Base-by-base conservation (phyloP, 176 grass and related monocot genomes). In the Paspalum vaginatum region DNA sequence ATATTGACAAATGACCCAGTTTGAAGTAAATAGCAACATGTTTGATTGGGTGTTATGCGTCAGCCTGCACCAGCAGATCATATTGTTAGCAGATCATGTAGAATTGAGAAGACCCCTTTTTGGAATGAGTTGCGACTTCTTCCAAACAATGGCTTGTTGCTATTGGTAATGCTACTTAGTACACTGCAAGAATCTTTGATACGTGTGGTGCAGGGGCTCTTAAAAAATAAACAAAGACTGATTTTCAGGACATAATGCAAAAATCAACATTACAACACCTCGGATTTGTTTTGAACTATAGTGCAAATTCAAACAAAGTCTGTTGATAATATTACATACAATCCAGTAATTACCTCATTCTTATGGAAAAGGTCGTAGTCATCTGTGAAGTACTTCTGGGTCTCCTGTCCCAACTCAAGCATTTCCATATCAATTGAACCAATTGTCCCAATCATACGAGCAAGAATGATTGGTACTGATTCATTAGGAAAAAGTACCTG, bases 401-500 rank as follows among this genome's bases (percentile, higher is more conserved):
- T 93, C 68, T 98, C 90, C 44, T 93, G 86, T 69, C 96, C 92
- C 45, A 78, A 20, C 16, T 70, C 79, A 93, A 98, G 96, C 92
- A 98, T 95, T 77, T 98, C 88, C 72, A 61, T 89, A 78, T 98
- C 90, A 89, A 98, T 95, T 59, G 86, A 86, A 83, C 88, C 92
- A 81, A 98, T 81, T 83, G 83, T 98, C 64, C 96, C 96, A 8
- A 98, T 93, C 69, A 98, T 93, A n/a, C 90, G 88, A 68, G 92
- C 96, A 87, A 98, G 96, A 85, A 98, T 98, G 58, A 91, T 89
- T 53, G 83, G 65, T 51, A 95, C 84, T 37, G 96, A 91, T 74
- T 91, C 90, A 88, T 98, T 95, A 72, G 96, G 90, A 91, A 98
- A 98, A 47, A 98, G 83, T 65, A 98, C 92, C 96, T 98, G 84